phyloP scores from a whole-genome alignment of 495 filamentous ascomycete species.

The Aspergillus avenaceus region DNA sequence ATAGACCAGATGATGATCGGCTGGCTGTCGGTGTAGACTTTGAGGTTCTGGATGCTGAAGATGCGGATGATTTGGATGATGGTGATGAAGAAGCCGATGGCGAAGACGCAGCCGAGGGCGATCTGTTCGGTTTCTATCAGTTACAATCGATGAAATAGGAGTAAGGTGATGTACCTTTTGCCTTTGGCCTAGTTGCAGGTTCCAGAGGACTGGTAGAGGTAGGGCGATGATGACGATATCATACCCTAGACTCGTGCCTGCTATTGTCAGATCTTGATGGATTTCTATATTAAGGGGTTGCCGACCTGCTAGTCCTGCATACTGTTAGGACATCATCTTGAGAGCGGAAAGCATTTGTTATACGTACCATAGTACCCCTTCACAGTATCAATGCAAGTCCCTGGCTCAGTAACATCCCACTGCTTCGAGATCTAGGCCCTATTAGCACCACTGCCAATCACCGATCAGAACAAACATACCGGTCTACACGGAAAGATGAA shows the following conservation, averaged over 20 bases:
- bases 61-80: constrained; percentile 53
- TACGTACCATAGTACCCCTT: constrained; percentile 39
- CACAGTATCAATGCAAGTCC: constrained; percentile 37
- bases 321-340: too few species aligned
- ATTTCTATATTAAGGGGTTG: background rate
- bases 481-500: constrained; percentile 35
- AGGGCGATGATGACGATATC: constrained; percentile 48
- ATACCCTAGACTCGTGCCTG: constrained; percentile 35
- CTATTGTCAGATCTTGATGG: background rate
- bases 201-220: constrained; percentile 41
- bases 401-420: constrained; percentile 39
- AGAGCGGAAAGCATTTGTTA: too few species aligned
- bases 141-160: background rate
- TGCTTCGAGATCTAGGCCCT: constrained; percentile 33
- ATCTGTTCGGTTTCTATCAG: constrained; percentile 18
- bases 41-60: constrained; percentile 40
- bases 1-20: constrained; percentile 48
- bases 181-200: constrained; percentile 28
- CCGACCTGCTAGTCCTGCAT: background rate
- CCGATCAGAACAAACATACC: constrained; percentile 13
- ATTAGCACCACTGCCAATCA: background rate
- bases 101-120: constrained; percentile 43
- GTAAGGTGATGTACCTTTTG: constrained; percentile 20
- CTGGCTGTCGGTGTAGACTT: constrained; percentile 41
- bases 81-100: constrained; percentile 50